Base-by-base conservation (phyloP, 208 protist species). In the Acanthamoeba royreba region DNA sequence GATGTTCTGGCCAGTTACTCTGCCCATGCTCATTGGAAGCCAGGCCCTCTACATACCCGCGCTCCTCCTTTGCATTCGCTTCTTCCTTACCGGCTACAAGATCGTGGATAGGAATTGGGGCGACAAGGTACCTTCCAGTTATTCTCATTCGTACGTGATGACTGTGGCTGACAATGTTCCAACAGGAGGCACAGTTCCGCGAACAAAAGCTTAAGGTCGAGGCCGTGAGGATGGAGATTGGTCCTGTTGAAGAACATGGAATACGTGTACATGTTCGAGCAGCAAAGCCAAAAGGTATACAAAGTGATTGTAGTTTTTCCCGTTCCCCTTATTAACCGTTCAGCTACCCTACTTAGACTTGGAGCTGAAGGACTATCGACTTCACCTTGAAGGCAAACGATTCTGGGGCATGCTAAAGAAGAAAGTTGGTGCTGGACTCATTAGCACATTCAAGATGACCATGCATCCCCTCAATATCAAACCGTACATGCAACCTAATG, bases 31-130 rank as follows among this genome's bases (percentile, higher is more conserved):
- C 46, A 5, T 88, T 13, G 43, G 47, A 25, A 88, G 81, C 49
- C n/a, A 15, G n/a, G 81, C 81, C 46, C 81, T 88, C 47, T 88
- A 63, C 47, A 88, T 88, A 4, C 81, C 81, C 0, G 81, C 81
- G 17, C 25, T 88, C 17, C 81, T 88, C 43, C 81, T 88, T 31
- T 88, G 47, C 49, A n/a, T 53, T 2, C 42, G 49, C 11, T 47
- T 88, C 31, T 63, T 88, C 81, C 45, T 53, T 17, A 88, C 81
- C n/a, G 81, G 81, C 28, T 88, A 88, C 49, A 88, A 88, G 47
- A 88, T 88, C 49, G 81, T 88, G 33, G 81, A 88, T 38, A 9
- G 81, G 15, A 88, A 88, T 31, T 88, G 81, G 81, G 81, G 81
- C 13, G 81, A 88, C 35, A 88, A 88, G 81, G 28, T 38, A 40